phyloP scores from a whole-genome alignment of 495 filamentous ascomycete genomes.

The Neurospora sp. region DNA sequence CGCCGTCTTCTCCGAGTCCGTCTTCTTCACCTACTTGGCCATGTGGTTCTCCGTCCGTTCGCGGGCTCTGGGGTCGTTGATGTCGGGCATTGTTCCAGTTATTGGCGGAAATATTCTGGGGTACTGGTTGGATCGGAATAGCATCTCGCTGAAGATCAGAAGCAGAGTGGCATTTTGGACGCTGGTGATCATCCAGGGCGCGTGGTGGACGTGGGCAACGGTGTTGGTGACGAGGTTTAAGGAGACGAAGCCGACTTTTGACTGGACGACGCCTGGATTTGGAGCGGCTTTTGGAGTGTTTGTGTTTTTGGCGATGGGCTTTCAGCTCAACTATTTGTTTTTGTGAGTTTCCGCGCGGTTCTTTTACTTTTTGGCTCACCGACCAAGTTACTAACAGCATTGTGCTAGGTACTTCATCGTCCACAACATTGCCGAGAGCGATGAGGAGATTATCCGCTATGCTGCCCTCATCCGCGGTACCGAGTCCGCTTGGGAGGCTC shows the following conservation, averaged over 20 bases:
- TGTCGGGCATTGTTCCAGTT: conserved; percentile 50
- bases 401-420: conserved; percentile 46
- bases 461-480: conserved; percentile 50
- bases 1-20: conserved; percentile 50
- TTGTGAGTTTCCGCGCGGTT: conserved; percentile 27
- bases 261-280: conserved; percentile 48
- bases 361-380: too few relatives aligned
- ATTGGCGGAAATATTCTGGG: conserved; percentile 48
- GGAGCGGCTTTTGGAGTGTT: conserved; percentile 49
- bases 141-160: conserved; percentile 38
- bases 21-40: conserved; percentile 50
- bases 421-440: conserved; percentile 43
- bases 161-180: conserved; percentile 29
- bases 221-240: conserved; percentile 44
- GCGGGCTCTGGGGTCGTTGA: conserved; percentile 50
- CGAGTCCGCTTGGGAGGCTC: conserved; percentile 52
- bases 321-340: conserved; percentile 56
- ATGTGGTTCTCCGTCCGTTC: conserved; percentile 54
- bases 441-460: conserved; percentile 50
- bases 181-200: conserved; percentile 43
- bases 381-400: too few relatives aligned
- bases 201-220: conserved; percentile 54
- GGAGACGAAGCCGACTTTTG: conserved; percentile 40
- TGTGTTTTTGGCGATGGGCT: conserved; percentile 46
- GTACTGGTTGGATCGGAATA: conserved; percentile 41